These are phyloP conservation scores for Pseudogymnoascus sp. DNA, from an alignment of 2,329 filamentous ascomycete genomes.

Conservation along the genomic window DNA sequence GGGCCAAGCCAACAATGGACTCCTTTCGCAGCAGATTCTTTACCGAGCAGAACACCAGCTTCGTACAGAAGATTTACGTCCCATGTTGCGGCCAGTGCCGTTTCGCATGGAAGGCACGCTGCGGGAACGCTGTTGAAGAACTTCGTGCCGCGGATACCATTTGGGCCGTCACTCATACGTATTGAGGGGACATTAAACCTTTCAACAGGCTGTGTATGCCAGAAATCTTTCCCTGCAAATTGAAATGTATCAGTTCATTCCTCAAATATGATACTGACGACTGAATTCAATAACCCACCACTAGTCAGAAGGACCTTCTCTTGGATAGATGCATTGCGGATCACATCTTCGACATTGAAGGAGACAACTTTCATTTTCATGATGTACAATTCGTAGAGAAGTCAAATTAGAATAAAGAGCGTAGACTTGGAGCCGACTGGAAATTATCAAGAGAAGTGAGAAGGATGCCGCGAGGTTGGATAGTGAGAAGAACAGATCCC, in stretches of 20 bases:
- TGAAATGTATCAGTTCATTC: no score
- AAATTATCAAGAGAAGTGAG: no score
- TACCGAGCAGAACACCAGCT: conserved; percentile 57
- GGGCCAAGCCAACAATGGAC: conserved; percentile 65
- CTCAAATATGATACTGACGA: no score
- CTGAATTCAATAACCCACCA: no score
- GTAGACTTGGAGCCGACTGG: no score
- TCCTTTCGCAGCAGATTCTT: conserved; percentile 60
- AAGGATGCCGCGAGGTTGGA: no score
- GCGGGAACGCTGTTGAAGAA: conserved; percentile 32
- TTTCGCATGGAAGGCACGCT: conserved; percentile 37
- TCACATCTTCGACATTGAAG: conserved; percentile 1
- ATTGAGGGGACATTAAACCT: conserved; percentile 55
- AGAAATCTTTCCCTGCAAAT: conserved; percentile 53
- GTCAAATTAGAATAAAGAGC: no score
- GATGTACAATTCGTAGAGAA: no score
- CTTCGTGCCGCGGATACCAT: not conserved
- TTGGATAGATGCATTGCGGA: not conserved
- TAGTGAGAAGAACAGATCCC: no score
- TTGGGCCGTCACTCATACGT: conserved; percentile 57
- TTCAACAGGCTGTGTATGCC: conserved; percentile 57
- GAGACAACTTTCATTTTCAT: not conserved
- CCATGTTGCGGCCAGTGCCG: conserved; percentile 54
- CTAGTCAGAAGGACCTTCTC: not conserved
- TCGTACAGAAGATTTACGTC: conserved; percentile 53